Percentiles rank a stretch among this genome's conserved stretches.
Conservation (phyloP, 495 filamentous ascomycete genomes). For the Aspergillus cavernicola region DNA sequence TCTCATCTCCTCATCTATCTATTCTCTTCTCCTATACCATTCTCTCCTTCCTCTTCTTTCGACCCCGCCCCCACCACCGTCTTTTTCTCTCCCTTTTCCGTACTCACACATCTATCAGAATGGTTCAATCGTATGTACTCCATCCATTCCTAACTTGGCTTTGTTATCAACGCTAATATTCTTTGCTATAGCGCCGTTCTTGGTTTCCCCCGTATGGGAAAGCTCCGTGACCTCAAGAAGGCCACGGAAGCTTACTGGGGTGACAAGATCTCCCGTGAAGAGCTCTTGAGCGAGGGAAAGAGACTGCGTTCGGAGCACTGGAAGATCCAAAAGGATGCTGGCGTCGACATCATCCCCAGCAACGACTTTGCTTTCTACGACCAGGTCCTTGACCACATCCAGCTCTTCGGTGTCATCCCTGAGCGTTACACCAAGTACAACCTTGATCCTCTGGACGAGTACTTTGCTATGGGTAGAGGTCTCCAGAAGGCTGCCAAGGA, state of each 20-base stretch:
- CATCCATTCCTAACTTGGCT: conserved; percentile 13
- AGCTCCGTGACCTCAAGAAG: conserved; percentile 98
- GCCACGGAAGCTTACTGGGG: conserved; percentile 97
- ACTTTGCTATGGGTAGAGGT: conserved; percentile 99
- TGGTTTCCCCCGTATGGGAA: conserved; percentile 93
- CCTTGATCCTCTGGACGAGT: conserved; percentile 85
- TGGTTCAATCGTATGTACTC: conserved; percentile 70
- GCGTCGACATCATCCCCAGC: conserved; percentile 94
- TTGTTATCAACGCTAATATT: conserved; percentile 26
- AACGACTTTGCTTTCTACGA: conserved; percentile 99
- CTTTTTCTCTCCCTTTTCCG: conserved; percentile 14
- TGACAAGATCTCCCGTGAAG: conserved; percentile 84
- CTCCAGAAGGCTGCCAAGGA: conserved; percentile 72
- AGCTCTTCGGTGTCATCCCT: conserved; percentile 91
- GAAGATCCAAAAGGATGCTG: conserved; percentile 98
- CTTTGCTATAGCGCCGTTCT: conserved; percentile 60
- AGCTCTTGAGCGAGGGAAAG: conserved; percentile 91
- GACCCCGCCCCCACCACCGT: conserved; percentile 14
- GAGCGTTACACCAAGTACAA: conserved; percentile 84
- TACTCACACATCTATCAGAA: conserved; percentile 49
- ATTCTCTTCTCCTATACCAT: conserved; percentile 12
- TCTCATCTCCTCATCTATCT: background rate
- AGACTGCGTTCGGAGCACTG: conserved; percentile 93
- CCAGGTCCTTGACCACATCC: conserved; percentile 97
- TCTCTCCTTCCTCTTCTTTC: conserved; percentile 17